Conservation (phyloP, 23 red algal genomes). For the Gracilariopsis chorda region DNA sequence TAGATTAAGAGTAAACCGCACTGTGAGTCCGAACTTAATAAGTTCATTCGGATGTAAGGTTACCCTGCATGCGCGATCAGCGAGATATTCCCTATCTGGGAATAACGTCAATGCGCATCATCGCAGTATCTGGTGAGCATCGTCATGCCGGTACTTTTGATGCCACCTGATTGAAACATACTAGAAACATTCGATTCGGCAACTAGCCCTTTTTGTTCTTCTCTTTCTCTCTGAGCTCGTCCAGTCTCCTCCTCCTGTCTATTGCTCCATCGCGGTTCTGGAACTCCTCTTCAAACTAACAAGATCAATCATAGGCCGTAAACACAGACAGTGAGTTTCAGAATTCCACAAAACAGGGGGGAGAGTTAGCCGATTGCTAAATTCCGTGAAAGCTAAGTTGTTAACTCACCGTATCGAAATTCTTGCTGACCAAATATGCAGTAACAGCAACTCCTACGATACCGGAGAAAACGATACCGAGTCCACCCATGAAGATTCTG, state of each 20-base stretch:
- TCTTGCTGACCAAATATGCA: not conserved
- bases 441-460: conserved; percentile 24
- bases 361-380: too few species aligned
- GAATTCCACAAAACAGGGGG: too few species aligned
- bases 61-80: too few species aligned
- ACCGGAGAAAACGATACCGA: conserved; percentile 40
- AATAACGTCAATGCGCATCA: too few species aligned
- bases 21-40: too few species aligned
- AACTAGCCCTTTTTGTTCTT: not conserved
- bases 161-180: too few species aligned
- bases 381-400: not conserved
- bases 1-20: too few species aligned
- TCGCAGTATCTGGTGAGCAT: too few species aligned
- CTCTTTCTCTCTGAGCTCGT: not conserved
- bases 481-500: conserved; percentile 40
- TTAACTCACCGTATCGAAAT: conserved; percentile 32
- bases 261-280: conserved; percentile 2
- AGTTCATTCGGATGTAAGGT: too few species aligned
- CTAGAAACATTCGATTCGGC: too few species aligned
- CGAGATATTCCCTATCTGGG: too few species aligned
- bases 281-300: conserved; percentile 6
- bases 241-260: not conserved
- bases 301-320: not conserved
- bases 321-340: not conserved
- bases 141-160: too few species aligned